These are phyloP conservation scores for Dalbergia cultrata DNA, from an alignment of 306 rosid genomes.

Conservation along the genomic window DNA sequence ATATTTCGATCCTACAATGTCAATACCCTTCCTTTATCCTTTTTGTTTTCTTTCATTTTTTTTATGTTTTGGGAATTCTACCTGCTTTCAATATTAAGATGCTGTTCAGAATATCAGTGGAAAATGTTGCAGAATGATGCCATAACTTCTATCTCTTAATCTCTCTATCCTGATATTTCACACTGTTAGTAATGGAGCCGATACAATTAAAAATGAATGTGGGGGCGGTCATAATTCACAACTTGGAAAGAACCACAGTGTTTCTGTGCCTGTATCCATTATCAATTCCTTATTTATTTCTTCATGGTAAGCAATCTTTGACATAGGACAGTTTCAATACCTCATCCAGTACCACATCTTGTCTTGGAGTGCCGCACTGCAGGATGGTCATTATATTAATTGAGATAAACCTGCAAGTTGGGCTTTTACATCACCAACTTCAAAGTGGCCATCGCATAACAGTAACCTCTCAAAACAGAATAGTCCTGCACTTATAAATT, in stretches of 20 bases:
- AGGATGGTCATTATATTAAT: constrained; percentile 17
- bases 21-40: not conserved
- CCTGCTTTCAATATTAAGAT: not conserved
- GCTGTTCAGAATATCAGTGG: constrained; percentile 16
- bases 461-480: constrained; percentile 33
- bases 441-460: not conserved
- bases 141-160: not conserved
- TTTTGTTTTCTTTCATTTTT: not conserved
- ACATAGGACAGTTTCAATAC: not conserved
- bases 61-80: not conserved
- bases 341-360: constrained; percentile 29
- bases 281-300: not conserved
- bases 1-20: not conserved
- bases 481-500: constrained; percentile 33
- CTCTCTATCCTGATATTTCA: not conserved
- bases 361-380: constrained; percentile 44
- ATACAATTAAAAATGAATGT: not conserved
- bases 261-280: not conserved
- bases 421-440: constrained; percentile 34
- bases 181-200: constrained; percentile 14
- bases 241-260: constrained; percentile 35
- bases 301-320: not conserved
- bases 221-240: constrained; percentile 6
- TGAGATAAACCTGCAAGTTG: constrained; percentile 23
- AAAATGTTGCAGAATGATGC: constrained; percentile 44